Evolutionary conservation across 305 asterid species (phyloP), one percentile per base, ranked within the genome.

Genomic region (Euphrasia arctica): DNA sequence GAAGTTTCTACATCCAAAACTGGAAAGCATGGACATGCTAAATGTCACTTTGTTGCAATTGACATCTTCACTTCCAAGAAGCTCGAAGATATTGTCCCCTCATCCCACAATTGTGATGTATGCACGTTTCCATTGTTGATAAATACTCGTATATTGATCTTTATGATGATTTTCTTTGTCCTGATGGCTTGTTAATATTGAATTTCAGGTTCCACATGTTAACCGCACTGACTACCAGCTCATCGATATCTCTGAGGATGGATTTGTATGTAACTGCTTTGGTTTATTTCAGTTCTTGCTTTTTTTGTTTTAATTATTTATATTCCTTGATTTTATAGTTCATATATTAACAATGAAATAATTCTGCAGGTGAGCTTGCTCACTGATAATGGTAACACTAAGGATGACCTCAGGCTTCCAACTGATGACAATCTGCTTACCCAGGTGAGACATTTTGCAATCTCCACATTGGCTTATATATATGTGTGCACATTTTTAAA

Each of bases 1-100:
- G 94, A 89, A 70, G 97, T 89, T 47, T 89, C 95, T 4, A 89
- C 96, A 59, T 89, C 96, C 79, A 89, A 89, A 74, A 89, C 96
- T 27, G 96, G 96, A 54, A 89, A 86, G 95, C 95, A 89, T 13
- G 95, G 96, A 0, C 95, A 89, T 9, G 96, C 96, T 2, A 89
- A 89, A 62, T 89, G 96, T 75, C 96, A 89, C 76, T 89, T 89
- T 75, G 96, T 89, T 32, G 93, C 69, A 4, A 89, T 86, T 63
- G 95, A 89, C 67, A 86, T 89, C 69, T 89, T 89, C 82, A 89
- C 80, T 69, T 77, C 80, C 42, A 89, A 89, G 83, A 89, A 89
- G 79, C 93, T 89, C 12, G 96, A 89, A 68, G 96, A 89, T 81
- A 89, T 89, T 59, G 96, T 89, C 14, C 92, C 96, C 32, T 89